phyloP scores from a whole-genome alignment of 2,329 filamentous ascomycete genomes.

The Colletotrichum caudatum region DNA sequence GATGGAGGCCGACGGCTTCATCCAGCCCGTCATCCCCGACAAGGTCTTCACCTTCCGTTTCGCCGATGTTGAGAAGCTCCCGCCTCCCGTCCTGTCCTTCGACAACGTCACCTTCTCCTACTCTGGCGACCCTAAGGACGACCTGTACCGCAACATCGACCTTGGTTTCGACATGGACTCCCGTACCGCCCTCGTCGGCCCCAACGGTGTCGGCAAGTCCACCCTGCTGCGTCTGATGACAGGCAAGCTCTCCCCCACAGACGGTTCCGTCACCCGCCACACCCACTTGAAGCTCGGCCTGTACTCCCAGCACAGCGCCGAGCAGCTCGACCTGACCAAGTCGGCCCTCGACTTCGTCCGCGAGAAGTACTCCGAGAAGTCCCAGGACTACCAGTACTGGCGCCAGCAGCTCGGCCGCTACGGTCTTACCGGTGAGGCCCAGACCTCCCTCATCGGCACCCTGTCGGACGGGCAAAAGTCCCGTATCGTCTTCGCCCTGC shows the following conservation, averaged over 20 bases:
- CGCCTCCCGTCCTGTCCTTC: slow-evolving; percentile 94
- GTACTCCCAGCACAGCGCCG: slow-evolving; percentile 98
- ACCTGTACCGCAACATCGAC: slow-evolving; percentile 95
- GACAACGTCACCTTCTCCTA: slow-evolving; percentile 99
- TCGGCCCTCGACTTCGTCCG: slow-evolving; percentile 97
- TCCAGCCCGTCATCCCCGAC: slow-evolving; percentile 88
- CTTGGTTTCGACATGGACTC: slow-evolving; percentile 99
- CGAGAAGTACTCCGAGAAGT: slow-evolving; percentile 90
- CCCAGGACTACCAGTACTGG: slow-evolving; percentile 99
- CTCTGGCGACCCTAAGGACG: slow-evolving; percentile 88
- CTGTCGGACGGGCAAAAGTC: slow-evolving; percentile 98
- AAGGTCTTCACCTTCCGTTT: slow-evolving; percentile 97
- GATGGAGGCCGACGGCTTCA: slow-evolving; percentile 99
- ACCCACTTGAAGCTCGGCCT: slow-evolving; percentile 98
- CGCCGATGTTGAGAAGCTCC: slow-evolving; percentile 99
- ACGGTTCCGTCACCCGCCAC: slow-evolving; percentile 86
- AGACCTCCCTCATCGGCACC: slow-evolving; percentile 98
- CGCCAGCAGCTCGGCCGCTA: slow-evolving; percentile 96
- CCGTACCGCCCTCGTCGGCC: slow-evolving; percentile 93
- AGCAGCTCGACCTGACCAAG: slow-evolving; percentile 98
- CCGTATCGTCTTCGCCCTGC: slow-evolving; percentile 95
- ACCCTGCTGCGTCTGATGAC: slow-evolving; percentile 97
- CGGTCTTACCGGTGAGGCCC: slow-evolving; percentile 90
- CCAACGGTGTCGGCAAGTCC: slow-evolving; percentile 99
- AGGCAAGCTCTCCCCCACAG: slow-evolving; percentile 88